Percentiles rank a stretch among this genome's conserved stretches.
Conservation (phyloP, 2,329 filamentous ascomycete genomes). For the Pestalotiopsis sp. region DNA sequence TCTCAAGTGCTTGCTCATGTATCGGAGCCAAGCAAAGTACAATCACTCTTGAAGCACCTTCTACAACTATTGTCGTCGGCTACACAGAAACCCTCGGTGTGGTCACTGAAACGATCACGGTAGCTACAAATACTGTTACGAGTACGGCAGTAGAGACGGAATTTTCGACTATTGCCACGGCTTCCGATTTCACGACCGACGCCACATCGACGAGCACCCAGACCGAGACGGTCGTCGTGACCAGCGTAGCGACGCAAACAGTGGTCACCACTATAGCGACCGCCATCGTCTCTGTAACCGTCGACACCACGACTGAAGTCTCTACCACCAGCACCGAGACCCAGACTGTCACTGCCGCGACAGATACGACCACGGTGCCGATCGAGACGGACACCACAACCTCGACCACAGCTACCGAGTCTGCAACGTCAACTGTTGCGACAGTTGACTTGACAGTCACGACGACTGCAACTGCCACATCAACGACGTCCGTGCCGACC, state of each 20-base stretch:
- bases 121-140: not conserved
- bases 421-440: not conserved
- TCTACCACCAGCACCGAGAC: slow-evolving; percentile 1
- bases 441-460: not conserved
- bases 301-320: not conserved
- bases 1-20: not conserved
- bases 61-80: not conserved
- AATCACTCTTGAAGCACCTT: not conserved
- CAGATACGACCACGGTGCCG: not conserved
- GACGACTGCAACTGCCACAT: not conserved
- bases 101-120: not conserved
- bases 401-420: not conserved
- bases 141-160: not conserved
- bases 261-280: not conserved
- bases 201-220: slow-evolving; percentile 2
- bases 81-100: not conserved
- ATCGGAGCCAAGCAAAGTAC: slow-evolving; percentile 2
- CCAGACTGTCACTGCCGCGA: slow-evolving; percentile 1
- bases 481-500: not conserved
- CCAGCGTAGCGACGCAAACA: not conserved
- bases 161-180: not conserved
- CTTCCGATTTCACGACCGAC: not conserved
- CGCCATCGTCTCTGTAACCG: not conserved
- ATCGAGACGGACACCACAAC: not conserved
- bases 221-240: not conserved